These are phyloP conservation scores for Sugiyamaella valdiviana DNA, from an alignment of 805 yeast genomes.

Conservation along the genomic window DNA sequence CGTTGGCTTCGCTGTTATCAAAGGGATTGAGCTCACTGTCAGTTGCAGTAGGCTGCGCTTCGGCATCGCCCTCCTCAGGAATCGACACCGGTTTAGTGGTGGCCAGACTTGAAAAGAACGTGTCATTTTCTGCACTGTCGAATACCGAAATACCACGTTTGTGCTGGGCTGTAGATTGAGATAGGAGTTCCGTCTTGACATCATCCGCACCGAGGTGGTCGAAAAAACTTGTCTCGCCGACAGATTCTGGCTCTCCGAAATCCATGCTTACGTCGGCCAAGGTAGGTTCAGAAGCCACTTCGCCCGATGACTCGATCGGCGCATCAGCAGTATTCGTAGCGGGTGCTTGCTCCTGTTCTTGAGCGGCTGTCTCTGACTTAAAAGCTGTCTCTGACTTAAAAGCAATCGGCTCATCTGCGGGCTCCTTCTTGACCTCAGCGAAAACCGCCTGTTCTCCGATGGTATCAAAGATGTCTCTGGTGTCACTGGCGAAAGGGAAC, in stretches of 20 bases:
- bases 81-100: not conserved
- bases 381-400: too few species aligned
- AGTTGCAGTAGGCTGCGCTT: not conserved
- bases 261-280: not conserved
- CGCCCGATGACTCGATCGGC: too few species aligned
- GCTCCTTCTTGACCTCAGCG: too few species aligned
- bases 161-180: not conserved
- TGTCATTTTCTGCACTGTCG: not conserved
- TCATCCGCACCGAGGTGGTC: too few species aligned
- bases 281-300: too few species aligned
- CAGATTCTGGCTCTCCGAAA: not conserved
- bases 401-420: too few species aligned
- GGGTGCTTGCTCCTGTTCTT: too few species aligned
- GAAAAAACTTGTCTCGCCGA: not conserved
- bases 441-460: not conserved
- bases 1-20: slow-evolving; percentile 2
- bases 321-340: not conserved
- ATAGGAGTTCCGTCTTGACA: not conserved
- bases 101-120: not conserved
- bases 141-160: not conserved
- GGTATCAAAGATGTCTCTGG: not conserved
- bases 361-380: too few species aligned
- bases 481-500: too few species aligned
- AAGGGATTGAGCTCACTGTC: not conserved
- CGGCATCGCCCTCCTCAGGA: not conserved